Evolutionary conservation across 257 asterid species (phyloP).

Genomic region (Nicotiana obtusifolia): DNA sequence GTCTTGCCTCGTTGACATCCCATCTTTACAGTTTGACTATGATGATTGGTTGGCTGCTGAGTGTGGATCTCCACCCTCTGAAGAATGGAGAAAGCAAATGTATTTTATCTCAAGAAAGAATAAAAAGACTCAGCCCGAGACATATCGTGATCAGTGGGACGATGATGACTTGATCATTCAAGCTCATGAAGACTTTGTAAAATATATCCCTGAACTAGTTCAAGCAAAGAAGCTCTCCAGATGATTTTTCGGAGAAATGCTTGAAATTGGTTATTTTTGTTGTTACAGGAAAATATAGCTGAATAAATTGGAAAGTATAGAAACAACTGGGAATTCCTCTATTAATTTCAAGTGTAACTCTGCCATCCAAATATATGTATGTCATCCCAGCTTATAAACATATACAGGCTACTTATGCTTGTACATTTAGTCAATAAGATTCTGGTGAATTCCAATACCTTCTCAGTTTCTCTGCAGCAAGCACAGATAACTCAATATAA

Average conservation of each 20-base stretch:
- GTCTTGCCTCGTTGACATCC: neutral
- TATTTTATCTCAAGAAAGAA: conserved; percentile 46
- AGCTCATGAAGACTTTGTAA: conserved; percentile 60
- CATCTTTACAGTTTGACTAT: conserved; percentile 59
- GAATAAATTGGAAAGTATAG: neutral
- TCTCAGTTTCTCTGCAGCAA: neutral
- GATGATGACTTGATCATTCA: conserved; percentile 51
- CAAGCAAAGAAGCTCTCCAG: neutral
- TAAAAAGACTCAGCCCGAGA: conserved; percentile 46
- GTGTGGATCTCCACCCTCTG: conserved; percentile 42
- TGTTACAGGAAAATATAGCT: neutral
- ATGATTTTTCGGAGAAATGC: neutral
- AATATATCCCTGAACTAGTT: conserved; percentile 13
- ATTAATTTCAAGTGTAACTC: neutral
- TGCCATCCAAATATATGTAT: neutral
- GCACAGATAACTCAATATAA: neutral
- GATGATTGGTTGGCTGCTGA: conserved; percentile 76
- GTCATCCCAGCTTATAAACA: neutral
- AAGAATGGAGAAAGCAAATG: conserved; percentile 86
- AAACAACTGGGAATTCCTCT: neutral
- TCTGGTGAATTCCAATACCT: neutral
- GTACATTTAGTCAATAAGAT: neutral
- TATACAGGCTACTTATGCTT: neutral
- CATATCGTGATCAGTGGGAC: conserved; percentile 80
- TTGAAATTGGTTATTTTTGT: neutral